These are phyloP conservation scores for Kodamaea fungicola DNA, from an alignment of 1,139 yeast species.

Conservation along the genomic window DNA sequence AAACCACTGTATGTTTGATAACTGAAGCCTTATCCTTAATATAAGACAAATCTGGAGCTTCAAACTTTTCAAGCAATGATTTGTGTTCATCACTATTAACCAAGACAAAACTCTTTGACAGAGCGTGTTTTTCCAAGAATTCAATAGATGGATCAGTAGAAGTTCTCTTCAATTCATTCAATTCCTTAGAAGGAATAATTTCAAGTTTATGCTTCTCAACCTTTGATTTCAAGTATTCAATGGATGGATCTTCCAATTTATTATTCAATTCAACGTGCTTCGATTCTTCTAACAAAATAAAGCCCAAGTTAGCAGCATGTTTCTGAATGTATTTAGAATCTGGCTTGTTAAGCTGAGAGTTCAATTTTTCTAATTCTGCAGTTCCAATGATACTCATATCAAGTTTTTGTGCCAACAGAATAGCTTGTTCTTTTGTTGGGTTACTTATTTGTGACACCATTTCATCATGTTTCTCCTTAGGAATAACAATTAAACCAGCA, in stretches of 20 bases:
- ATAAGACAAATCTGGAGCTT: conserved; percentile 10
- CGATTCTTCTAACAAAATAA: conserved; percentile 4
- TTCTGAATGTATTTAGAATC: conserved; percentile 8
- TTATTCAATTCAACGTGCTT: conserved; percentile 5
- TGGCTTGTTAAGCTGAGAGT: conserved; percentile 6
- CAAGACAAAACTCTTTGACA: conserved; percentile 14
- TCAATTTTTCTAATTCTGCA: conserved; percentile 4
- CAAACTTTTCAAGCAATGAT: conserved; percentile 8
- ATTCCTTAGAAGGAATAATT: conserved; percentile 8
- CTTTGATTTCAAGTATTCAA: conserved; percentile 18
- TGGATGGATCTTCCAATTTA: conserved; percentile 19
- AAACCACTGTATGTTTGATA: conserved; percentile 17
- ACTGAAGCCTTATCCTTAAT: conserved; percentile 19
- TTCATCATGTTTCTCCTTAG: conserved; percentile 12
- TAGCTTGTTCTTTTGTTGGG: conserved; percentile 11
- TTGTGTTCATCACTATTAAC: conserved; percentile 19
- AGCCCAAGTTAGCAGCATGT: conserved; percentile 7
- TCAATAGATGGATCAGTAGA: conserved; percentile 20
- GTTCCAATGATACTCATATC: conserved; percentile 6
- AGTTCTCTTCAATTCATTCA: conserved; percentile 11
- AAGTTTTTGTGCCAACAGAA: conserved; percentile 5
- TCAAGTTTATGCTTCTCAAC: conserved; percentile 11
- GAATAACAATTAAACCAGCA: conserved; percentile 18
- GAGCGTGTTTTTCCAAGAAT: conserved; percentile 16
- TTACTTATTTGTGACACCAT: conserved; percentile 8